phyloP scores from a whole-genome alignment of 257 asterid species.

The Coffea canephora region DNA sequence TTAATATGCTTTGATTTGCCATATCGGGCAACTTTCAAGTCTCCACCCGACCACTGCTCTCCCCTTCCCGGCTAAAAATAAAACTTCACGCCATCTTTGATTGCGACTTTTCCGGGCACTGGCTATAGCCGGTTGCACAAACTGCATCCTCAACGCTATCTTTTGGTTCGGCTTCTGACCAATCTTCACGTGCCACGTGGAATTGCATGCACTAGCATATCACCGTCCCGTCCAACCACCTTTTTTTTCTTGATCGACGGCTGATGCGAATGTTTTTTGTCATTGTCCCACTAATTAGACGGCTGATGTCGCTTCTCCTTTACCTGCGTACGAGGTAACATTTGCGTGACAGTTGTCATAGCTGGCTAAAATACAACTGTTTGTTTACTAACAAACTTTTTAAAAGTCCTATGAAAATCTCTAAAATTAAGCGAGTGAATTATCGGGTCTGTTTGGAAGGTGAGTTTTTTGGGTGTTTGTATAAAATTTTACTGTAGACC shows the following conservation, averaged over 20 bases:
- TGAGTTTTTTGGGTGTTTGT: too few species aligned
- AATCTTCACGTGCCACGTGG: constrained; percentile 4
- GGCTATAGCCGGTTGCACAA: constrained; percentile 19
- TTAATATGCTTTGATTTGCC: constrained; percentile 21
- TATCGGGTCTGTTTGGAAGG: too few species aligned
- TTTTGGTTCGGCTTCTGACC: neutral
- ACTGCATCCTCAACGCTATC: neutral
- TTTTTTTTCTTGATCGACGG: constrained; percentile 3
- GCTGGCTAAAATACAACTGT: neutral
- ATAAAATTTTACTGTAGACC: too few species aligned
- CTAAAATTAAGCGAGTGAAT: too few species aligned
- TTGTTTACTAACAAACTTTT: too few species aligned
- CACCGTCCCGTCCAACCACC: neutral
- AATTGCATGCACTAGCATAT: neutral
- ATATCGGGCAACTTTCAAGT: constrained; percentile 19
- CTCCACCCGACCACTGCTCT: neutral
- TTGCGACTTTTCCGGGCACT: neutral
- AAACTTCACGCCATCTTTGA: neutral
- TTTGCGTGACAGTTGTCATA: neutral
- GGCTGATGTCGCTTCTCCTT: constrained; percentile 13
- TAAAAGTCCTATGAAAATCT: too few species aligned
- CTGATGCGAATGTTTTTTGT: neutral
- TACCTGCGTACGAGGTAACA: constrained; percentile 27
- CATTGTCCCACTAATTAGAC: neutral
- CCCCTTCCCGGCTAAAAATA: too few species aligned